Conservation (phyloP, 768 basidiomycete genomes). For the Leucogyrophana mollusca region DNA sequence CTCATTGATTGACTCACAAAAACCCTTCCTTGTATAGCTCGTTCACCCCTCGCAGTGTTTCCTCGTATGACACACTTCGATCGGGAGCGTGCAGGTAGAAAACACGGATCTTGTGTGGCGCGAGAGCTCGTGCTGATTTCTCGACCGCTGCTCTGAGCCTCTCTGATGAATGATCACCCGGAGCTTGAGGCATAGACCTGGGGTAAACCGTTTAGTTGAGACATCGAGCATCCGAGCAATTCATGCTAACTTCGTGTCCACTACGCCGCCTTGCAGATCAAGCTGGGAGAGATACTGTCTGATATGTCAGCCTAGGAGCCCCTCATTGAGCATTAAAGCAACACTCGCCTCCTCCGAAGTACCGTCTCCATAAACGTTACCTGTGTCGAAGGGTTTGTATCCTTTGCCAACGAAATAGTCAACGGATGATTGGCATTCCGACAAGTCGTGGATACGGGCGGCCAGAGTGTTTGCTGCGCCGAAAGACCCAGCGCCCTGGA, state of each 20-base stretch:
- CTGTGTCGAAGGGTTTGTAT: neutral
- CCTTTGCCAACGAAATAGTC: constrained; percentile 6
- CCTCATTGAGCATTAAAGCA: neutral
- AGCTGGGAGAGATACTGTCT: constrained; percentile 24
- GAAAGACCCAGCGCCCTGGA: neutral
- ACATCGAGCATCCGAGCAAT: constrained; percentile 4
- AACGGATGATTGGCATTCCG: constrained; percentile 5
- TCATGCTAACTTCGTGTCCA: constrained; percentile 37
- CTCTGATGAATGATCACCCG: constrained; percentile 10
- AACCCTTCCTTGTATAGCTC: constrained; percentile 18
- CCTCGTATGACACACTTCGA: constrained; percentile 13
- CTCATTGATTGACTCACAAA: constrained; percentile 6
- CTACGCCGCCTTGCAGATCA: constrained; percentile 29
- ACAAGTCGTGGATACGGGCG: constrained; percentile 1
- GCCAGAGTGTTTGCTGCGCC: neutral
- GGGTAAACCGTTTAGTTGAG: neutral
- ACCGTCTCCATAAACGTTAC: neutral
- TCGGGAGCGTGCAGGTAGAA: constrained; percentile 32
- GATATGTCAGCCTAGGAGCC: neutral
- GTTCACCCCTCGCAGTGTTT: constrained; percentile 24
- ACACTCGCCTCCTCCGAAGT: constrained; percentile 1
- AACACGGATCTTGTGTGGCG: constrained; percentile 34
- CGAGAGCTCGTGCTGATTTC: constrained; percentile 29
- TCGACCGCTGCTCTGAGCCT: constrained; percentile 27
- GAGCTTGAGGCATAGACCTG: neutral